Evolutionary conservation across 2,329 filamentous ascomycete species (phyloP).

Genomic region (Diaporthe helianthi): DNA sequence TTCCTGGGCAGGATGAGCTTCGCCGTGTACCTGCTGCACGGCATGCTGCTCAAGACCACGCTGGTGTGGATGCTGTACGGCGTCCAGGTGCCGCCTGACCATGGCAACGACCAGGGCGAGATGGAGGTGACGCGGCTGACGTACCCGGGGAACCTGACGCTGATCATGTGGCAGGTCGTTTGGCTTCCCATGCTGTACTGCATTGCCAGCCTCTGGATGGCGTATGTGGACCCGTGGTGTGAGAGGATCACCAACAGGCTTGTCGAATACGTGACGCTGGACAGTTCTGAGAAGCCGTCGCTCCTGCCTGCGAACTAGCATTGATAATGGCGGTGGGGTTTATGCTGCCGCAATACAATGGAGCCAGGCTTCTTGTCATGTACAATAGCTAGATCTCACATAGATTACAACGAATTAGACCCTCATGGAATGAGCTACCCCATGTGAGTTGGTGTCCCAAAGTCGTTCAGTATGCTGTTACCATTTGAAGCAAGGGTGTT

Average conservation of each 20-base stretch:
- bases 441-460: not conserved
- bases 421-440: not conserved
- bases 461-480: not conserved
- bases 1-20: constrained; percentile 71
- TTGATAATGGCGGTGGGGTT: not conserved
- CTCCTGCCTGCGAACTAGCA: constrained; percentile 18
- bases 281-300: constrained; percentile 36
- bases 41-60: constrained; percentile 64
- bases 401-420: not conserved
- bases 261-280: constrained; percentile 37
- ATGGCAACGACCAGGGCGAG: constrained; percentile 46
- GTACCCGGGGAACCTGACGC: constrained; percentile 46
- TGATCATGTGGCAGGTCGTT: constrained; percentile 49
- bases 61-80: constrained; percentile 67
- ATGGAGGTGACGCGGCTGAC: constrained; percentile 43
- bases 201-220: constrained; percentile 58
- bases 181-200: constrained; percentile 57
- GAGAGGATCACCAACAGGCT: constrained; percentile 50
- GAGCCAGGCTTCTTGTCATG: not conserved
- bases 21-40: constrained; percentile 70
- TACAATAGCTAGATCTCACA: not conserved
- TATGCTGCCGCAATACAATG: not conserved
- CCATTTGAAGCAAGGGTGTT: not conserved
- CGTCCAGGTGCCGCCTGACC: constrained; percentile 46
- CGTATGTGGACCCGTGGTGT: constrained; percentile 60